Evolutionary conservation across 192 early-diverging fungal genomes (phyloP).

Genomic region (Gaertneriomyces sp.): DNA sequence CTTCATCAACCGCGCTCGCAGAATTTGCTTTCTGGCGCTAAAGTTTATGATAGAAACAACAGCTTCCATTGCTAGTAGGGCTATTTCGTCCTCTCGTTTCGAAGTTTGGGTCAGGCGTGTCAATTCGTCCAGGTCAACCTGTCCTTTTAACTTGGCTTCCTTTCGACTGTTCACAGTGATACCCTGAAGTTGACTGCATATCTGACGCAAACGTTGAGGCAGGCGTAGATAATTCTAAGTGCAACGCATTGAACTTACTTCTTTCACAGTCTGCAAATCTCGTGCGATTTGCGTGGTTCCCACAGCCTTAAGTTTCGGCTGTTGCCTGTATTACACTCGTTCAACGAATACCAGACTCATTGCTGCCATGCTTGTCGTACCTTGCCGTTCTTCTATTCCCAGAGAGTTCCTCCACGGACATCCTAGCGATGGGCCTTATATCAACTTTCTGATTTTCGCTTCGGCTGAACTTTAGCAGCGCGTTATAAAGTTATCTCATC

Average conservation of each 20-base stretch:
- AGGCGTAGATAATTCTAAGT: not conserved
- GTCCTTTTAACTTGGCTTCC: conserved; percentile 18
- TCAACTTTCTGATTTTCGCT: too few relatives aligned
- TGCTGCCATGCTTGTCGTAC: too few relatives aligned
- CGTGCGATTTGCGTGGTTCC: not conserved
- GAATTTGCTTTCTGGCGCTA: conserved; percentile 39
- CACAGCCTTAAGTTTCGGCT: too few relatives aligned
- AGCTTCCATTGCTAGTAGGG: conserved; percentile 48
- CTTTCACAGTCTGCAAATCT: conserved; percentile 18
- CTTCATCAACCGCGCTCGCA: conserved; percentile 42
- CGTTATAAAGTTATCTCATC: too few relatives aligned
- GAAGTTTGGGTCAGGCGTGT: conserved; percentile 42
- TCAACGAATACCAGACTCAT: too few relatives aligned
- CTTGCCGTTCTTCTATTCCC: too few relatives aligned
- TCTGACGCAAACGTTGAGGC: conserved; percentile 3
- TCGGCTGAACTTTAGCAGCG: too few relatives aligned
- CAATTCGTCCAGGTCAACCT: conserved; percentile 22
- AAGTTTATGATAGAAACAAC: conserved; percentile 51
- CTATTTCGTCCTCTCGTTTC: conserved; percentile 45
- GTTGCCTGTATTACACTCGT: too few relatives aligned
- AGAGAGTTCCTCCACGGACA: too few relatives aligned
- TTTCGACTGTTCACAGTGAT: conserved; percentile 14
- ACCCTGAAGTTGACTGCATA: conserved; percentile 33
- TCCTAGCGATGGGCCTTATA: too few relatives aligned
- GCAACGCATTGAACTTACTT: conserved; percentile 1